These are phyloP conservation scores for Gossypium laxum DNA, from an alignment of 441 rosid genomes.

Conservation along the genomic window DNA sequence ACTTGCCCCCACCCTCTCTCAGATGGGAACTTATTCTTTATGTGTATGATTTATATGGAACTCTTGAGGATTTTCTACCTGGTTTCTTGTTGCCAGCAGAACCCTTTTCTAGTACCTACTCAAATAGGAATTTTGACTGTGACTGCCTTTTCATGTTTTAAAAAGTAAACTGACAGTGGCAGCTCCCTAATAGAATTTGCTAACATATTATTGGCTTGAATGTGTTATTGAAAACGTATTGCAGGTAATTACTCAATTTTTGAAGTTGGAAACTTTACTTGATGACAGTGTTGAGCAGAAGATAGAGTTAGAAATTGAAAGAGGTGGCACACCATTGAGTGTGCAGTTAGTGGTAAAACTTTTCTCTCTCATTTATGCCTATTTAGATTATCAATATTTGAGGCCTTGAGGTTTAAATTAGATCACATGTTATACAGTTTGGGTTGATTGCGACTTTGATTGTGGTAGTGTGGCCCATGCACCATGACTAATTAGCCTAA, in stretches of 20 bases:
- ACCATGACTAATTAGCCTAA: background rate
- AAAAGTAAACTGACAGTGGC: background rate
- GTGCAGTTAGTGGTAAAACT: slow-evolving; percentile 62
- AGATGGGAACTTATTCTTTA: background rate
- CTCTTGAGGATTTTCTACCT: background rate
- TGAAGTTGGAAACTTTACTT: slow-evolving; percentile 66
- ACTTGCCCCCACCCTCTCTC: background rate
- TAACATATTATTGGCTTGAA: slow-evolving; percentile 11
- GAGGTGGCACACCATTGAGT: slow-evolving; percentile 67
- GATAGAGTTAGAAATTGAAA: slow-evolving; percentile 71
- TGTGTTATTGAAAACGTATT: slow-evolving; percentile 20
- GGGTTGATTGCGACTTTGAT: background rate
- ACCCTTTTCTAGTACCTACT: background rate
- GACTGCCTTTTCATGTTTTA: background rate
- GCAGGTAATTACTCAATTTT: slow-evolving; percentile 85
- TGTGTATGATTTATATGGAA: background rate
- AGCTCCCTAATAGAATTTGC: background rate
- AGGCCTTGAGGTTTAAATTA: slow-evolving; percentile 4
- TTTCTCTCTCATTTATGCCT: slow-evolving; percentile 9
- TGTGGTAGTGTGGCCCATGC: background rate
- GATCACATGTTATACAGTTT: background rate
- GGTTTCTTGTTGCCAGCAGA: background rate
- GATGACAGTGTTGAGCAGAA: slow-evolving; percentile 66
- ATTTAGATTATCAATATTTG: background rate
- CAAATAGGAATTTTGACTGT: background rate